A percentile compares a stretch with the other conserved stretches of the same genome.
These are phyloP conservation scores for Brasilioporus rufonigricans DNA, from an alignment of 768 basidiomycete genomes.

Conservation along the genomic window DNA sequence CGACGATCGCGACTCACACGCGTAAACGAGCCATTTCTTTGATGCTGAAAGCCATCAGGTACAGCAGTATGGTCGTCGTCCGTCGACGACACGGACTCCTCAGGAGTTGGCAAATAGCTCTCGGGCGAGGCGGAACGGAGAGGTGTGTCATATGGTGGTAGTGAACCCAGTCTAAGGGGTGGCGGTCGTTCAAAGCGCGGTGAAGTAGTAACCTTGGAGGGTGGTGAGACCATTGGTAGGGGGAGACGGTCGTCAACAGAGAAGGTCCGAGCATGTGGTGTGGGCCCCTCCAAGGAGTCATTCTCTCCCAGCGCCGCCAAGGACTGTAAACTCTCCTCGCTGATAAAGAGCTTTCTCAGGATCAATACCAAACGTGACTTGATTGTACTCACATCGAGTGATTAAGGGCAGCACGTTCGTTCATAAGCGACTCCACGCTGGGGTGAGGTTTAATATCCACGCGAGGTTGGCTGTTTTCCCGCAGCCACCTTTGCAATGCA, in stretches of 20 bases:
- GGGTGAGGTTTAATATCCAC: slow-evolving; percentile 32
- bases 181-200: slow-evolving; percentile 42
- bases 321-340: slow-evolving; percentile 41
- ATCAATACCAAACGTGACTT: neutral
- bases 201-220: slow-evolving; percentile 27
- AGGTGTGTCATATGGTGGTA: slow-evolving; percentile 40
- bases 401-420: slow-evolving; percentile 40
- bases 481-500: slow-evolving; percentile 74
- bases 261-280: slow-evolving; percentile 56
- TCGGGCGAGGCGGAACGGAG: slow-evolving; percentile 54
- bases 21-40: slow-evolving; percentile 51
- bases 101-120: slow-evolving; percentile 54
- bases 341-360: slow-evolving; percentile 17
- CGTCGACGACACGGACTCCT: slow-evolving; percentile 50
- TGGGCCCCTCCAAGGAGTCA: slow-evolving; percentile 37
- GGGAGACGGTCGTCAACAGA: slow-evolving; percentile 61
- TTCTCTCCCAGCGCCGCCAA: slow-evolving; percentile 44
- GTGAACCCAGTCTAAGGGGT: slow-evolving; percentile 46
- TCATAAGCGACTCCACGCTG: slow-evolving; percentile 50
- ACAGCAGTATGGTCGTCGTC: slow-evolving; percentile 41
- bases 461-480: slow-evolving; percentile 40
- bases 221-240: slow-evolving; percentile 30
- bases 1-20: slow-evolving; percentile 37
- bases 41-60: slow-evolving; percentile 36
- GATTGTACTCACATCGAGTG: slow-evolving; percentile 26